These are phyloP conservation scores for Tylopilus intermedius DNA, from an alignment of 768 basidiomycete species.

Conservation along the genomic window DNA sequence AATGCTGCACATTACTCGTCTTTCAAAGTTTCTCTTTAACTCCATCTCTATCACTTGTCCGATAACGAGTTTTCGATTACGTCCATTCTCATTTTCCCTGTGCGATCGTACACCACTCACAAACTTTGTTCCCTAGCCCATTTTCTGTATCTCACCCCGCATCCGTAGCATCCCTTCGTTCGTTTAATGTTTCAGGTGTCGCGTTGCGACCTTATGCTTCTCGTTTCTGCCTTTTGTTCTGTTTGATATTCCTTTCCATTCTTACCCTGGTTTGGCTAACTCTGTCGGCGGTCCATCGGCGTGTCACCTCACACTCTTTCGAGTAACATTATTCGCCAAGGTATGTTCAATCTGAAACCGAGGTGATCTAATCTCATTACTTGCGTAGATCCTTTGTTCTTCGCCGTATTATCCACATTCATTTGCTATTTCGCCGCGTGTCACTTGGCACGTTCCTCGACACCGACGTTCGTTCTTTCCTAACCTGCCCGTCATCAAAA, in stretches of 20 bases:
- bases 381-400: slow-evolving; percentile 1
- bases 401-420: slow-evolving; percentile 1
- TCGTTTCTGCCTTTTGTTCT: not conserved
- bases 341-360: slow-evolving; percentile 6
- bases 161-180: slow-evolving; percentile 8
- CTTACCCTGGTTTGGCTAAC: not conserved
- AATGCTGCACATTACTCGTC: slow-evolving; percentile 10
- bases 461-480: slow-evolving; percentile 1
- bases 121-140: not conserved
- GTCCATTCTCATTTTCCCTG: not conserved
- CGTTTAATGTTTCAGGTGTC: not conserved
- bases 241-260: not conserved
- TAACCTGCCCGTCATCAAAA: not conserved
- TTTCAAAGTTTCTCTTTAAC: not conserved
- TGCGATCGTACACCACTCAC: not conserved
- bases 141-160: not conserved
- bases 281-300: slow-evolving; percentile 2
- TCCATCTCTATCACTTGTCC: not conserved
- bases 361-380: not conserved
- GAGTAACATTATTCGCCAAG: slow-evolving; percentile 10
- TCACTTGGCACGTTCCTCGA: not conserved
- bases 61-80: not conserved
- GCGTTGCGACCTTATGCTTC: not conserved
- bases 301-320: slow-evolving; percentile 7
- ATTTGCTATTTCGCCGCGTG: slow-evolving; percentile 1